A percentile compares a stretch with the other conserved stretches of the same genome.
phyloP scores from a whole-genome alignment of 2,329 filamentous ascomycete species.

The Tolypocladium nubicola region DNA sequence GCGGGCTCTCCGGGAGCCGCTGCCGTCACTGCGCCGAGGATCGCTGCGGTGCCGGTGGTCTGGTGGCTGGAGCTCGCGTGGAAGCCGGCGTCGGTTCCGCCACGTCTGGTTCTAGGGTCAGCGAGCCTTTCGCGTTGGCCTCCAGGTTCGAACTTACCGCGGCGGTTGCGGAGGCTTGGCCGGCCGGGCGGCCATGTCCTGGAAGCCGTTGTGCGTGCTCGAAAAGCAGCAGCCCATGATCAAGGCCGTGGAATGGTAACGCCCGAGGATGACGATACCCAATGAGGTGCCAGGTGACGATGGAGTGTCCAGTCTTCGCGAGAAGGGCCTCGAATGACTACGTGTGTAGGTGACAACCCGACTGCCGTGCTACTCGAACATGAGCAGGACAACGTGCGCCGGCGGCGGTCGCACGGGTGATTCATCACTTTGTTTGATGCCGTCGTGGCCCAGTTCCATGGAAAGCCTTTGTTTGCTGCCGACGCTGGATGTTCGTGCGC shows the following conservation, averaged over 20 bases:
- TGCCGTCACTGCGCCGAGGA: neutral
- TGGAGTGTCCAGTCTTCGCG: neutral
- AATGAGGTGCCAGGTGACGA: neutral
- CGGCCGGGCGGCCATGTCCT: conserved; percentile 5
- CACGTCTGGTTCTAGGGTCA: neutral
- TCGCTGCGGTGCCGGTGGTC: neutral
- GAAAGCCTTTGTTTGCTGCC: neutral
- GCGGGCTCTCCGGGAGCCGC: neutral
- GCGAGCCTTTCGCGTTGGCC: neutral
- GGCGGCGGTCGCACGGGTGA: neutral
- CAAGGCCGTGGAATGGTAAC: neutral
- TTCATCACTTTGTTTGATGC: neutral
- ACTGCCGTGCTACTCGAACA: neutral
- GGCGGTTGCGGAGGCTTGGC: neutral
- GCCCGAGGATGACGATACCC: neutral
- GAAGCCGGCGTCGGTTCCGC: neutral
- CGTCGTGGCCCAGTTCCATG: neutral
- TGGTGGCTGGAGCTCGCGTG: neutral
- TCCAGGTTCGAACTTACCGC: neutral
- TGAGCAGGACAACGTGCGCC: neutral
- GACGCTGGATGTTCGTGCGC: neutral
- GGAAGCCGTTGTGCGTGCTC: conserved; percentile 5
- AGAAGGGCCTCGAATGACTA: neutral
- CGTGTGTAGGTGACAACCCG: neutral
- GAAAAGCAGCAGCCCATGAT: conserved; percentile 3